Percentiles rank a stretch among this genome's conserved stretches.
These are phyloP conservation scores for Schizochytrium sp. DNA, from an alignment of 108 stramenopile genomes.

Conservation along the genomic window DNA sequence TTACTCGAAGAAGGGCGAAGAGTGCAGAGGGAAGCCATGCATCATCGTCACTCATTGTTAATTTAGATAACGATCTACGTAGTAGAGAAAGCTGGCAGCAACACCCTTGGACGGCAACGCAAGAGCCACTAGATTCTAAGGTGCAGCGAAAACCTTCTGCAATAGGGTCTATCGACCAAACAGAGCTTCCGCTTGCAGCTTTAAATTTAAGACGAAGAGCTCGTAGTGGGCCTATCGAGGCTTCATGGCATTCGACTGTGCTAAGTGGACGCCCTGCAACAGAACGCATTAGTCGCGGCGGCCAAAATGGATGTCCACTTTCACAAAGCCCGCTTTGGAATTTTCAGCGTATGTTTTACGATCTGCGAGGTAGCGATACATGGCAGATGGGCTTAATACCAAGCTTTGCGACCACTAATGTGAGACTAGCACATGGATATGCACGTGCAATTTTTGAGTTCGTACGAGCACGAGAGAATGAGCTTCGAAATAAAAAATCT, in stretches of 20 bases:
- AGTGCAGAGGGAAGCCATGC: no score
- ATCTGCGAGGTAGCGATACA: neutral
- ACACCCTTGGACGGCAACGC: no score
- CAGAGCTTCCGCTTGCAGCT: no score
- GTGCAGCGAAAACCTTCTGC: no score
- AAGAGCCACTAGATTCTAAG: no score
- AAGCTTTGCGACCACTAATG: slow-evolving; percentile 37
- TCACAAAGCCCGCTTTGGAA: slow-evolving; percentile 36
- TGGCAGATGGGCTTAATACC: slow-evolving; percentile 34
- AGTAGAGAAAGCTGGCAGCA: no score
- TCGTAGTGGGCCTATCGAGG: no score
- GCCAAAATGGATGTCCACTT: neutral
- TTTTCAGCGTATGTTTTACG: neutral
- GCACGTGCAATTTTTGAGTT: slow-evolving; percentile 56
- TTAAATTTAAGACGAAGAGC: no score
- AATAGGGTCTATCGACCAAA: no score
- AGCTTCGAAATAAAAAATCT: neutral
- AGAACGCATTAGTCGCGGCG: neutral
- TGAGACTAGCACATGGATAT: slow-evolving; percentile 32
- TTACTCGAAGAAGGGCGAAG: no score
- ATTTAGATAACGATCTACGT: no score
- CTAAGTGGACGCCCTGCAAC: neutral
- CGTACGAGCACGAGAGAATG: neutral
- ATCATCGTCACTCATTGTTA: no score
- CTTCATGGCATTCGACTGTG: neutral